phyloP scores from a whole-genome alignment of 805 yeast genomes.

The Monosporozyma aerobia region DNA sequence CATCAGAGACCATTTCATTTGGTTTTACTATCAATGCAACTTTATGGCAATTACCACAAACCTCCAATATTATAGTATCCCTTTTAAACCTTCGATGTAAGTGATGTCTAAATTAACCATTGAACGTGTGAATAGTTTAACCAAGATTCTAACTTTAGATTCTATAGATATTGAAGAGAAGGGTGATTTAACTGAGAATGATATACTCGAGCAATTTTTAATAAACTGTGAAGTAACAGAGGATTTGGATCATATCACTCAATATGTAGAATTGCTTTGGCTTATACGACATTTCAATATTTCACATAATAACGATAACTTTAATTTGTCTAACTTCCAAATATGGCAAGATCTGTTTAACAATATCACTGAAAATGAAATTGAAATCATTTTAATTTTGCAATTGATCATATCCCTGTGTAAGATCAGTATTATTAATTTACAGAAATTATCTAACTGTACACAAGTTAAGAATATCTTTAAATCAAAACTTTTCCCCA shows the following conservation, averaged over 20 bases:
- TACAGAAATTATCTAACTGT: conserved; percentile 10
- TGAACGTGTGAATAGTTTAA: background rate
- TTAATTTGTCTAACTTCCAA: conserved; percentile 6
- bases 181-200: background rate
- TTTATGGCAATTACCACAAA: background rate
- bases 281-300: conserved; percentile 12
- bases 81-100: background rate
- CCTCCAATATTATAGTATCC: background rate
- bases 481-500: background rate
- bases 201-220: background rate
- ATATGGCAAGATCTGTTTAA: conserved; percentile 11
- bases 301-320: conserved; percentile 14
- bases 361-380: conserved; percentile 1
- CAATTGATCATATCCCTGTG: conserved; percentile 20
- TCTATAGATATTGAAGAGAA: background rate
- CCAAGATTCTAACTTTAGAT: background rate
- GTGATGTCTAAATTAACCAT: background rate
- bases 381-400: background rate
- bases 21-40: background rate
- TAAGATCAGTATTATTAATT: conserved; percentile 18
- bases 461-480: background rate
- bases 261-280: conserved; percentile 14
- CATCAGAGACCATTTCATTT: background rate
- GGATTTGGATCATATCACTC: conserved; percentile 5
- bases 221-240: background rate